Conservation (phyloP, 257 asterid genomes). For the Fraxinus pennsylvanica region DNA sequence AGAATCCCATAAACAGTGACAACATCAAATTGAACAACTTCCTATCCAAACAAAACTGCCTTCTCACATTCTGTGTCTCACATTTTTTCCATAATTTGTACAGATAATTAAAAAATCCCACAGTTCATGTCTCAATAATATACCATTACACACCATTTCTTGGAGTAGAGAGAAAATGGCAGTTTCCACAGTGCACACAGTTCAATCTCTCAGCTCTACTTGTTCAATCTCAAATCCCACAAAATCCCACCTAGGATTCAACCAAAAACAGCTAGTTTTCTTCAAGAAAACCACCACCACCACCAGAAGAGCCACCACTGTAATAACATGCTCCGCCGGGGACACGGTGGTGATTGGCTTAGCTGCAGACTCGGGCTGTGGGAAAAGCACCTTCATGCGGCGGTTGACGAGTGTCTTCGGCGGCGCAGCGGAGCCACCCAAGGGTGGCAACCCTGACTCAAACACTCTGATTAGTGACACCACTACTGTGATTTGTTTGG, state of each 20-base stretch:
- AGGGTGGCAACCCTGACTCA: slow-evolving; percentile 93
- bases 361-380: slow-evolving; percentile 96
- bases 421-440: slow-evolving; percentile 97
- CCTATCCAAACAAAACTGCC: neutral
- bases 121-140: too few relatives aligned
- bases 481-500: slow-evolving; percentile 90
- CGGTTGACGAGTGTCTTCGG: slow-evolving; percentile 95
- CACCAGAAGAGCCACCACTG: neutral
- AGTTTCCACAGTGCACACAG: slow-evolving; percentile 67
- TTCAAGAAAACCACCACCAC: slow-evolving; percentile 32
- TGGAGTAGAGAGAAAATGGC: slow-evolving; percentile 55
- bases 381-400: slow-evolving; percentile 96
- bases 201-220: slow-evolving; percentile 66
- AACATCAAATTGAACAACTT: neutral
- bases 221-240: slow-evolving; percentile 69
- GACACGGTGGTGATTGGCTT: slow-evolving; percentile 80
- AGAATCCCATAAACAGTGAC: slow-evolving; percentile 21
- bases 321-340: slow-evolving; percentile 61
- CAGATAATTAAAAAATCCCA: neutral
- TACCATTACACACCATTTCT: too few relatives aligned
- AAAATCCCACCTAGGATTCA: slow-evolving; percentile 66
- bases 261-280: slow-evolving; percentile 55
- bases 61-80: slow-evolving; percentile 32
- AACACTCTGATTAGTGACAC: slow-evolving; percentile 86
- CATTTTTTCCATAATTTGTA: neutral